These are phyloP conservation scores for Fusarium tuaranense DNA, from an alignment of 2,329 filamentous ascomycete species.

Conservation along the genomic window DNA sequence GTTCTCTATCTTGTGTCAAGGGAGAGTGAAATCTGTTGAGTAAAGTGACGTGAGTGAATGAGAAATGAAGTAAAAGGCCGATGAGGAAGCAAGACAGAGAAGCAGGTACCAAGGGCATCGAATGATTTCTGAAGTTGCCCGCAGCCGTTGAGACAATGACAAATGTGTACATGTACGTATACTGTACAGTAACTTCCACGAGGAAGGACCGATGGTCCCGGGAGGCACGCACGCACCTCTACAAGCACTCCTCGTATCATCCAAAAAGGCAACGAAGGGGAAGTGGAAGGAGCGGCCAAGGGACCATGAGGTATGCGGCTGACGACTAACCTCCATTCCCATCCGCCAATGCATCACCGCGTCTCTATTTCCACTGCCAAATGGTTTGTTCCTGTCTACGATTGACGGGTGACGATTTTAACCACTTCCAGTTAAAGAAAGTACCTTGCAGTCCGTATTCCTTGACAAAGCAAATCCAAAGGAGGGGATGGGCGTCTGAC, in stretches of 20 bases:
- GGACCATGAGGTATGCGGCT: neutral
- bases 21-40: slow-evolving; percentile 28
- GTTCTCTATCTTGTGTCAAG: slow-evolving; percentile 20
- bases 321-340: neutral
- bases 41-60: neutral
- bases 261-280: slow-evolving; percentile 29
- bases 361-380: neutral
- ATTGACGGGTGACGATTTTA: slow-evolving; percentile 1
- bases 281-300: slow-evolving; percentile 16
- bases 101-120: neutral
- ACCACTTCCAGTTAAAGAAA: slow-evolving; percentile 1
- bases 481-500: neutral
- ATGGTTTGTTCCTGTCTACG: neutral
- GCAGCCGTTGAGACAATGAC: neutral
- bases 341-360: neutral
- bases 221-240: slow-evolving; percentile 1
- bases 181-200: neutral
- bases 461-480: neutral
- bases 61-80: neutral
- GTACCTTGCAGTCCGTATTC: neutral
- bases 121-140: neutral
- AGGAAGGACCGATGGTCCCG: neutral
- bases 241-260: neutral
- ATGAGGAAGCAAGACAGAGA: neutral
- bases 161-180: neutral